These are phyloP conservation scores for Epichloe gansuensis DNA, from an alignment of 2,329 filamentous ascomycete species.

Conservation along the genomic window DNA sequence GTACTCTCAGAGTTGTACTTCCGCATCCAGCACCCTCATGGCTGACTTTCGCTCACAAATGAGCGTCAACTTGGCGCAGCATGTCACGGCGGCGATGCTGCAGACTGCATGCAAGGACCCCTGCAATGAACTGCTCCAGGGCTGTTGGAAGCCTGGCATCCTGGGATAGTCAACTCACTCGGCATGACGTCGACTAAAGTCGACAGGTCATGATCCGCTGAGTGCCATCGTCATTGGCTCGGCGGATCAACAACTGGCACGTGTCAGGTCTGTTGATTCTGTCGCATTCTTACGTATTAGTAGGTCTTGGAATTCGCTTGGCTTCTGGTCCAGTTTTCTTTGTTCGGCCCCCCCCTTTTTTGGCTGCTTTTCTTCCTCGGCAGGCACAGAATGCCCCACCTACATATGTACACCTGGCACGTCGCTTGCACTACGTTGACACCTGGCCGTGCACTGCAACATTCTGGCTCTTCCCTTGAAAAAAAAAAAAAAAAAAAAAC, in stretches of 20 bases:
- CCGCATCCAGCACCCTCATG: too few species aligned
- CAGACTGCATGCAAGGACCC: not conserved
- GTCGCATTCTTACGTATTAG: not conserved
- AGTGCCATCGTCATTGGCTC: not conserved
- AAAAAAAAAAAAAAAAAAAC: too few species aligned
- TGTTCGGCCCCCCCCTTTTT: not conserved
- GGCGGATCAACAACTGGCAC: not conserved
- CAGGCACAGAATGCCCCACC: too few species aligned
- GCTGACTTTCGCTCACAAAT: not conserved
- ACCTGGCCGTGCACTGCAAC: too few species aligned
- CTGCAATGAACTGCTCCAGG: not conserved
- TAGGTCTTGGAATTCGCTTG: not conserved
- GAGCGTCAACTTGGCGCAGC: not conserved
- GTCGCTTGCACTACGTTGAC: too few species aligned
- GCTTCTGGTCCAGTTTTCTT: not conserved
- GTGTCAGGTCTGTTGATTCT: not conserved
- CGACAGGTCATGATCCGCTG: too few species aligned
- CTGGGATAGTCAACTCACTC: too few species aligned
- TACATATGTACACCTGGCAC: too few species aligned
- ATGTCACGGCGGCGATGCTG: not conserved
- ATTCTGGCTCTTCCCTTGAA: too few species aligned
- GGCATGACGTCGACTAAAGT: too few species aligned
- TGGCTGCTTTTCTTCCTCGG: too few species aligned
- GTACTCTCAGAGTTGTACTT: too few species aligned
- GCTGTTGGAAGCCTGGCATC: not conserved